Percentiles rank a stretch among this genome's conserved stretches.
Evolutionary conservation across 257 asterid species (phyloP).

Genomic region (Solanum lycopersicoides): DNA sequence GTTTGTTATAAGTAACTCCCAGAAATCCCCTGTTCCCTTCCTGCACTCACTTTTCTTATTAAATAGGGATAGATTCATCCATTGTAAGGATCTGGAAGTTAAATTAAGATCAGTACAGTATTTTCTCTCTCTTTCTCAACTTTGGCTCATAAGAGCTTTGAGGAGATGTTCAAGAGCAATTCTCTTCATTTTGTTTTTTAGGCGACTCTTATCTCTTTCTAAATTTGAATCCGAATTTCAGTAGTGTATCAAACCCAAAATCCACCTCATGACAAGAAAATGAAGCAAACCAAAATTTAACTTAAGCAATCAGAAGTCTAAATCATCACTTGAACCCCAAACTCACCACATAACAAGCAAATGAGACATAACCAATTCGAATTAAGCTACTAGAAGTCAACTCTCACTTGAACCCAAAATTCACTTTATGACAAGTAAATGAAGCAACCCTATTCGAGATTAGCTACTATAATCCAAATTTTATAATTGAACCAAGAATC

Average conservation of each 20-base stretch:
- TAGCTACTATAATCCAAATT: neutral
- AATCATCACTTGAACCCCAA: neutral
- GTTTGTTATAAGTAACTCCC: neutral
- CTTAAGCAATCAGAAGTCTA: neutral
- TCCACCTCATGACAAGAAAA: neutral
- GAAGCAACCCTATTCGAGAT: neutral
- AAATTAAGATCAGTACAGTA: too few relatives aligned
- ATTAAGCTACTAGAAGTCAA: neutral
- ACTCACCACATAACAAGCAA: neutral
- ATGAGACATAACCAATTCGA: neutral
- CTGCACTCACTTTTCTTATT: neutral
- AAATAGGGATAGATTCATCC: neutral
- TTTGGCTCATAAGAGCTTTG: neutral
- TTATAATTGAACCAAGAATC: neutral
- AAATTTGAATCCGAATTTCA: neutral
- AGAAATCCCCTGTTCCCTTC: neutral
- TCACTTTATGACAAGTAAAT: neutral
- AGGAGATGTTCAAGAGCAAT: neutral
- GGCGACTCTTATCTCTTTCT: neutral
- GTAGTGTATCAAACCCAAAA: neutral
- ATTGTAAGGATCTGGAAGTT: neutral
- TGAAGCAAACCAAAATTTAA: neutral
- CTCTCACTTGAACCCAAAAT: neutral
- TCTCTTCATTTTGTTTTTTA: neutral
- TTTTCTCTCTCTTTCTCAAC: neutral